Evolutionary conservation across 805 yeast genomes (phyloP), one percentile per base, ranked within the genome.

Genomic region (Pachysolen tannophilus): DNA sequence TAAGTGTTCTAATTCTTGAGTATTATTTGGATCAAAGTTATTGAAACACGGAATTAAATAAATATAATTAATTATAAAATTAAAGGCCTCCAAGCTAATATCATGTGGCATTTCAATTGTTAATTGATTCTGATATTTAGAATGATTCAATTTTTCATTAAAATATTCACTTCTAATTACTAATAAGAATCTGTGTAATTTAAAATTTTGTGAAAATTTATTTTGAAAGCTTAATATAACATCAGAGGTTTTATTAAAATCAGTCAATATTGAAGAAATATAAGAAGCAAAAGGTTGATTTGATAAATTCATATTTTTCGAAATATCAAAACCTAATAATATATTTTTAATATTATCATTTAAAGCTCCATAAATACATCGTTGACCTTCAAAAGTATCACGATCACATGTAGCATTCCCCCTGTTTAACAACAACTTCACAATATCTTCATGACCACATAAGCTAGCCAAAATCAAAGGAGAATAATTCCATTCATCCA

Each of bases 371-470:
- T 83, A 82, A 2, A 82, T 65, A 44, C 90, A 82, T 29, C 82
- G 37, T 9, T 80, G 84, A 3, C 94, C 92, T 52, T 82, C 83
- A 48, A 76, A 76, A n/a, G 87, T 78, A 49, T 82, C 90, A 47
- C 85, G 65, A 52, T 81, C 88, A 52, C 90, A 82, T 6, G 75
- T 65, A 0, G 92, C 86, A 7, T 30, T 26, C 6, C 94, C 94
- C 30, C 75, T 57, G 30, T 70, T 65, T 8, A 83, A 58, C 16
- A 83, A 56, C 32, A 77, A 52, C 35, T 60, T 62, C n/a, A 83
- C 92, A 4, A 83, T 65, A 1, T 59, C 61, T 41, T 65, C 67
- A 52, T 82, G 90, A 1, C 94, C 94, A 58, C 94, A 82, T 9
- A 82, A 49, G 13, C 83, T 73, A 6, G 86, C 84, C 18, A 83